Evolutionary conservation across 2,329 filamentous ascomycete genomes (phyloP), one percentile per base, ranked within the genome.

Genomic region (Acephala macrosclerotiorum): DNA sequence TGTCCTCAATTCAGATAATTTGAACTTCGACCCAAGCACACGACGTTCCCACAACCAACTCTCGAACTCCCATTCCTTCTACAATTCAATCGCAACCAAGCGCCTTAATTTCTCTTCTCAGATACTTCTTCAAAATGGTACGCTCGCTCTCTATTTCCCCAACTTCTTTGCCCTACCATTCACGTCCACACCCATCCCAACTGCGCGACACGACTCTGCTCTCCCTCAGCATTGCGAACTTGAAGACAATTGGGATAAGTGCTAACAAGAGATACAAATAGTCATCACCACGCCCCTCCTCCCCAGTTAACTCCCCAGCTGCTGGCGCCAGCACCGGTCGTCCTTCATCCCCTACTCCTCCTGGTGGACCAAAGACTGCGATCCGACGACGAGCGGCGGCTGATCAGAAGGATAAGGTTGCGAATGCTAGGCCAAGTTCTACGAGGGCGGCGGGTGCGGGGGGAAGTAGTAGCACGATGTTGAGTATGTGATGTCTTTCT

Each of bases 391-490:
- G 96, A 79, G 95, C 96, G 51, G 96, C 96, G 35, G 95, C 95
- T 75, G 96, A 98, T 80, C 92, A 97, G 83, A 97, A 97, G 82
- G 96, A 98, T 83, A 96, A 96, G 83, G 89, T 95, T 75, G 94
- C 95, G 77, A 99, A 97, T 91, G 91, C 89, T 72, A 87, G 96
- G 74, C 96, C 96, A 59, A 92, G 90, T 79, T 97, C 92, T 83
- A 99, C 96, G 72, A 89, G 96, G 75, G 90, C 95, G 45, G 96
- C 96, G 38, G 96, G 96, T 74, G 96, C 96, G 20, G 96, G 96
- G 73, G 96, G 96, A 72, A 97, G 94, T 79, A 97, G 91, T 80
- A 97, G 93, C 83, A 99, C 96, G 61, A 99, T 99, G 96, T 86
- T 99, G 84, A 95, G 94, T 93, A 91, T 73, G 91, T 88, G 42